Evolutionary conservation across 2,329 filamentous ascomycete genomes (phyloP).

Genomic region (Paecilomyces niveus): DNA sequence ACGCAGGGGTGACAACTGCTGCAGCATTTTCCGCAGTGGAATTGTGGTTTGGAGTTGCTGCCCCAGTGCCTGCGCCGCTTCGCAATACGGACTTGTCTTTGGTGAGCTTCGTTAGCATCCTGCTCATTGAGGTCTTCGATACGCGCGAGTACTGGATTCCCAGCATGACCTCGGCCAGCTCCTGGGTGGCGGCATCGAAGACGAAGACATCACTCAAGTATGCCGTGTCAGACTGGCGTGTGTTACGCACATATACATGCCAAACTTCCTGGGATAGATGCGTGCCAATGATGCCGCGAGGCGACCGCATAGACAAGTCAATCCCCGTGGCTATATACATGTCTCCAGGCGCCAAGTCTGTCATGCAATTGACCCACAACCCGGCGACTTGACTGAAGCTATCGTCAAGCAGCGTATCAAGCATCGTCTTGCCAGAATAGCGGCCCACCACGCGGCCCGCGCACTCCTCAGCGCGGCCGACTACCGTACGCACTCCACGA

Average conservation of each 20-base stretch:
- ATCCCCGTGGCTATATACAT: conserved; percentile 22
- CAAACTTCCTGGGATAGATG: conserved; percentile 7
- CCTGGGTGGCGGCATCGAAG: conserved; percentile 14
- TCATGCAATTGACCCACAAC: conserved; percentile 23
- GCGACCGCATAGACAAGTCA: conserved; percentile 13
- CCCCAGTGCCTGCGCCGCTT: not conserved
- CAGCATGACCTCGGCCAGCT: conserved; percentile 16
- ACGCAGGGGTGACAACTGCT: not conserved
- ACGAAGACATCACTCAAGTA: conserved; percentile 18
- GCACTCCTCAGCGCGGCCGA: conserved; percentile 10
- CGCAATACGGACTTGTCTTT: not conserved
- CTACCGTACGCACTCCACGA: conserved; percentile 9
- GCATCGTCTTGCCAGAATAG: conserved; percentile 6
- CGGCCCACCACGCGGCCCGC: conserved; percentile 10
- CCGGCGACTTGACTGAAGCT: conserved; percentile 25
- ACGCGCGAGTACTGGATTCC: conserved; percentile 16
- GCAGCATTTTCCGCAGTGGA: not conserved
- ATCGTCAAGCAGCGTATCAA: conserved; percentile 17
- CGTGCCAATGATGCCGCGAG: conserved; percentile 2
- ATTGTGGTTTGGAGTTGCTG: not conserved
- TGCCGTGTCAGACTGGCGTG: conserved; percentile 9
- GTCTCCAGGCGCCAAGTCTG: conserved; percentile 10
- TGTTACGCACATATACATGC: conserved; percentile 16
- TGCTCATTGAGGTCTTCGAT: conserved; percentile 4
- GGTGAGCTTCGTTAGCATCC: not conserved